Percentiles rank a stretch among this genome's conserved stretches.
phyloP scores from a whole-genome alignment of 805 yeast species.

The Allodekkera sacchari region DNA sequence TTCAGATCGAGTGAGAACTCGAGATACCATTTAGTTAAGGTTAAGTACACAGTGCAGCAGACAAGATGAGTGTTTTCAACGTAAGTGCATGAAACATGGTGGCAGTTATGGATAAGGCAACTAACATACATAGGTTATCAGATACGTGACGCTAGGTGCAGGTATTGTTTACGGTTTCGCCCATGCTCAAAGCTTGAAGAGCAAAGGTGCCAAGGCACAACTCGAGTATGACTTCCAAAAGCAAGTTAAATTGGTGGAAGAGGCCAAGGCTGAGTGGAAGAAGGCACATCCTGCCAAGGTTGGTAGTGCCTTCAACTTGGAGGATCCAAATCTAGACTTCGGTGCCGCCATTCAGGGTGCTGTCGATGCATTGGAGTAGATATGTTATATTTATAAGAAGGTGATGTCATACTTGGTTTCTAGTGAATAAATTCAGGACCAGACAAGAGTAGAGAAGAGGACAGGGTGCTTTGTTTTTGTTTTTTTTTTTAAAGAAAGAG shows the following conservation, averaged over 20 bases:
- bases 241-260: constrained; percentile 67
- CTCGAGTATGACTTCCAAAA: constrained; percentile 52
- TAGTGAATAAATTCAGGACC: too few relatives aligned
- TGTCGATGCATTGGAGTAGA: constrained; percentile 34
- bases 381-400: too few relatives aligned
- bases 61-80: constrained; percentile 40
- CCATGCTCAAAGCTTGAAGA: constrained; percentile 66
- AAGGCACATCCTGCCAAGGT: constrained; percentile 43
- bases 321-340: constrained; percentile 85
- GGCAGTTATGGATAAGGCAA: background rate
- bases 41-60: constrained; percentile 1
- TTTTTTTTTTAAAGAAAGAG: too few relatives aligned
- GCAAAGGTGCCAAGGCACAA: constrained; percentile 48
- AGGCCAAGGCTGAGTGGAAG: constrained; percentile 87
- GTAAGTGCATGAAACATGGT: constrained; percentile 23
- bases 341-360: constrained; percentile 61
- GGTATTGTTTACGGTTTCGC: constrained; percentile 86
- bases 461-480: too few relatives aligned
- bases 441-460: too few relatives aligned
- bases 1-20: background rate
- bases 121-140: constrained; percentile 49
- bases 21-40: background rate
- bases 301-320: constrained; percentile 53
- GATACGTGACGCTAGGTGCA: constrained; percentile 86
- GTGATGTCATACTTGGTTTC: too few relatives aligned